Percentiles rank a stretch among this genome's conserved stretches.
Conservation (phyloP, 495 filamentous ascomycete species). For the Hyphodiscus hymeniophilus region DNA sequence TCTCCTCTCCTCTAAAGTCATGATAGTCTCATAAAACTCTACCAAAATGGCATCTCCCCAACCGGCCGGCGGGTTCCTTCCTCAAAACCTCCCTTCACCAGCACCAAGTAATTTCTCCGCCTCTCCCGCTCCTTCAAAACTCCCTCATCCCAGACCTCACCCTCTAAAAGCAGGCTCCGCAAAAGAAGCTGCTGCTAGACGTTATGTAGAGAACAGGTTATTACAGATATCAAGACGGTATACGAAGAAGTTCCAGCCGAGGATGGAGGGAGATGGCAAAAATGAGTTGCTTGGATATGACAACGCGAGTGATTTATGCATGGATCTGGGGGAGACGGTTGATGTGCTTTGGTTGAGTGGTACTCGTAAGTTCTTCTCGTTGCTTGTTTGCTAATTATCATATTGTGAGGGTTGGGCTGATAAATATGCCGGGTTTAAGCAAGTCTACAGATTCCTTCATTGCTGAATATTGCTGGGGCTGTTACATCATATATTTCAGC, state of each 20-base stretch:
- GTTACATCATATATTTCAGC: conserved; percentile 54
- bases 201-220: conserved; percentile 56
- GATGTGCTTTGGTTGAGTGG: conserved; percentile 77
- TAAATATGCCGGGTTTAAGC: conserved; percentile 38
- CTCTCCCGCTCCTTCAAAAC: conserved; percentile 9
- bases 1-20: background rate
- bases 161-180: conserved; percentile 61
- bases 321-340: conserved; percentile 60
- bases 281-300: conserved; percentile 54
- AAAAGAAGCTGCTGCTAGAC: conserved; percentile 70
- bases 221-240: conserved; percentile 59
- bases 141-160: conserved; percentile 56
- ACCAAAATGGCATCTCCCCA: conserved; percentile 11
- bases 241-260: conserved; percentile 61
- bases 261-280: conserved; percentile 33
- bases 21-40: background rate
- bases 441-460: conserved; percentile 71
- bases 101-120: conserved; percentile 15
- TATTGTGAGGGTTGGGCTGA: conserved; percentile 4
- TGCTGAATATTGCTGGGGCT: conserved; percentile 67
- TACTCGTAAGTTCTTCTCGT: conserved; percentile 53
- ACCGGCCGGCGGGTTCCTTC: conserved; percentile 18
- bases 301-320: conserved; percentile 56
- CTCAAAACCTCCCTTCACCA: conserved; percentile 15
- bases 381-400: background rate